Conservation (phyloP, 2,329 filamentous ascomycete species). For the Chaetomium sp. region DNA sequence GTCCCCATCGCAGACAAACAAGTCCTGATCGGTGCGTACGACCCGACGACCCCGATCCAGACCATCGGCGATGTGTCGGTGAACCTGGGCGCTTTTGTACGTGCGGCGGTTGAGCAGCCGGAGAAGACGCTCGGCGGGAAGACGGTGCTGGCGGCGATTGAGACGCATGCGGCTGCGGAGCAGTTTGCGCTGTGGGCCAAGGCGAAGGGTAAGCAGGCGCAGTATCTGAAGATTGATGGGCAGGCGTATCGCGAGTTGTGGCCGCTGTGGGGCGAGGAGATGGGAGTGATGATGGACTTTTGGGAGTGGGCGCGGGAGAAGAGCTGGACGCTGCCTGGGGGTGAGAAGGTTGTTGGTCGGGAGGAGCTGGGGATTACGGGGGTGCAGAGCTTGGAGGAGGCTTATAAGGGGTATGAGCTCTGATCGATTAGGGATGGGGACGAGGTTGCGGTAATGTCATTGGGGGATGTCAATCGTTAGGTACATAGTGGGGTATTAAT, state of each 20-base stretch:
- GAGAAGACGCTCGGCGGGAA: slow-evolving; percentile 25
- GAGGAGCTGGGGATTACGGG: slow-evolving; percentile 15
- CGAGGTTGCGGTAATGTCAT: too few relatives aligned
- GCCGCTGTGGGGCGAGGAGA: slow-evolving; percentile 20
- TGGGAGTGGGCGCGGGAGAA: slow-evolving; percentile 18
- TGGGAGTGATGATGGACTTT: slow-evolving; percentile 21
- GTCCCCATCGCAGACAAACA: slow-evolving; percentile 20
- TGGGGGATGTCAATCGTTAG: too few relatives aligned
- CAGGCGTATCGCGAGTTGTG: slow-evolving; percentile 15
- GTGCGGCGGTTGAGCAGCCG: slow-evolving; percentile 28
- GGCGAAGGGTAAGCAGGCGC: slow-evolving; percentile 14
- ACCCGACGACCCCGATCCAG: slow-evolving; percentile 24
- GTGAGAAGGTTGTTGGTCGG: slow-evolving; percentile 5
- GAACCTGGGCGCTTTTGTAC: slow-evolving; percentile 31
- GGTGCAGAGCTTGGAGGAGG: slow-evolving; percentile 13
- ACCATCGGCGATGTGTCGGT: slow-evolving; percentile 27
- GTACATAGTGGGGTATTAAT: too few relatives aligned
- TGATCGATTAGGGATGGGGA: background rate
- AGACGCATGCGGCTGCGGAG: slow-evolving; percentile 23
- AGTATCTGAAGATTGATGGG: slow-evolving; percentile 10
- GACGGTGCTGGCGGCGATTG: slow-evolving; percentile 27
- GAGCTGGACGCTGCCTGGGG: slow-evolving; percentile 14
- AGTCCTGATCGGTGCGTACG: slow-evolving; percentile 27
- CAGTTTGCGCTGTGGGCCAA: slow-evolving; percentile 28
- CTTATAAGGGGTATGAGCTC: slow-evolving; percentile 9